Conservation (phyloP, 2,329 filamentous ascomycete species). For the Endothia cerciana region DNA sequence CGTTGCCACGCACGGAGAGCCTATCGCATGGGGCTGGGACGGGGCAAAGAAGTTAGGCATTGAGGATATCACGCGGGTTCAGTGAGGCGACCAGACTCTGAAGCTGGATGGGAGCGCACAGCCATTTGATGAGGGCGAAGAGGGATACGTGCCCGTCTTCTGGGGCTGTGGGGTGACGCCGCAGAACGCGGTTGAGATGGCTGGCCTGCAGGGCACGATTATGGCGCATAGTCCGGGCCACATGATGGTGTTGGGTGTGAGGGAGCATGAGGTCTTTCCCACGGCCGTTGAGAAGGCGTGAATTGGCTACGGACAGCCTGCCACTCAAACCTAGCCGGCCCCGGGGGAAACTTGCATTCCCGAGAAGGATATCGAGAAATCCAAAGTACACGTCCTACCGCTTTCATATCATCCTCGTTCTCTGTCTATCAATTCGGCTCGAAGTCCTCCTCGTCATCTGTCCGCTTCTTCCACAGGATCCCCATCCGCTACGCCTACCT, state of each 20-base stretch:
- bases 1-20: conserved; percentile 64
- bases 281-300: conserved; percentile 4
- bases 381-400: neutral
- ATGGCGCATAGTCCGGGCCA: conserved; percentile 66
- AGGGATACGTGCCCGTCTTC: conserved; percentile 58
- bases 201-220: conserved; percentile 55
- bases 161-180: conserved; percentile 71
- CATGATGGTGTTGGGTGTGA: conserved; percentile 63
- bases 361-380: neutral
- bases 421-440: neutral
- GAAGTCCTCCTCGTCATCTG: neutral
- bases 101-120: conserved; percentile 45
- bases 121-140: conserved; percentile 38
- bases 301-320: neutral
- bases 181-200: conserved; percentile 64
- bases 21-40: conserved; percentile 68
- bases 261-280: conserved; percentile 44
- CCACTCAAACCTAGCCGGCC: neutral
- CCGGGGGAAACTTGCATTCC: neutral
- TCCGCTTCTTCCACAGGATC: too few species aligned
- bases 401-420: neutral
- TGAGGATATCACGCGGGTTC: conserved; percentile 51
- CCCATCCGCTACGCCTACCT: too few species aligned
- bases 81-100: conserved; percentile 60
- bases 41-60: conserved; percentile 57